Evolutionary conservation across 1,139 yeast genomes (phyloP).

Genomic region (Saccharomyces hybrid): DNA sequence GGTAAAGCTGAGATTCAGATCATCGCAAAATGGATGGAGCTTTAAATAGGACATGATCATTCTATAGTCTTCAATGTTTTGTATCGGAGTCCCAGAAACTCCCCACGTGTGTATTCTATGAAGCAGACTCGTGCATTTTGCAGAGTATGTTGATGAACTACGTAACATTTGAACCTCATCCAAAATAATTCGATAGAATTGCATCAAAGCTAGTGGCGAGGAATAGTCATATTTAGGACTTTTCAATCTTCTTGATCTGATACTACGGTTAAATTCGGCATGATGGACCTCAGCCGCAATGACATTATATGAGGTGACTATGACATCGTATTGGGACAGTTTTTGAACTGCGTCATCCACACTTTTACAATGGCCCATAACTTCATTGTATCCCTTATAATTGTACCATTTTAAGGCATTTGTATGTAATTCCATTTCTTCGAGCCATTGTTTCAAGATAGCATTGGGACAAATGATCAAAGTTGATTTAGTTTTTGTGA

Average conservation of each 20-base stretch:
- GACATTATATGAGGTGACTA: constrained; percentile 67
- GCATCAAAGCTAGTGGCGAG: constrained; percentile 75
- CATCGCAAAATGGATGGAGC: constrained; percentile 51
- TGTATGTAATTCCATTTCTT: constrained; percentile 56
- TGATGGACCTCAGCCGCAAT: constrained; percentile 72
- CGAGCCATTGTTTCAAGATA: constrained; percentile 75
- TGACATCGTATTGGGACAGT: constrained; percentile 57
- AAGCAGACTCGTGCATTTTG: constrained; percentile 68
- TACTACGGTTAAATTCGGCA: constrained; percentile 61
- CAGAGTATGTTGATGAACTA: constrained; percentile 63
- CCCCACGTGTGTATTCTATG: constrained; percentile 94
- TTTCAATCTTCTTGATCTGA: constrained; percentile 43
- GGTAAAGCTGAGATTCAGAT: constrained; percentile 8
- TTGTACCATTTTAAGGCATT: constrained; percentile 43
- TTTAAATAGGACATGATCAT: constrained; percentile 64
- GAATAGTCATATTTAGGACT: constrained; percentile 45
- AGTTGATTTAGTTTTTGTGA: constrained; percentile 58
- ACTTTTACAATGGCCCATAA: constrained; percentile 26
- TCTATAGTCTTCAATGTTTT: constrained; percentile 56
- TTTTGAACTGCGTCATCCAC: constrained; percentile 38
- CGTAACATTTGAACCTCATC: constrained; percentile 96
- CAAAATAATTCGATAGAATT: constrained; percentile 81
- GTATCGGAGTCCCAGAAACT: constrained; percentile 89
- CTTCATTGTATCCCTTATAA: constrained; percentile 54
- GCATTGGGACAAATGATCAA: constrained; percentile 80